Percentiles rank a stretch among this genome's conserved stretches.
Conservation (phyloP, 371 early-diverging fungal species). For the Umbelopsis sp. region DNA sequence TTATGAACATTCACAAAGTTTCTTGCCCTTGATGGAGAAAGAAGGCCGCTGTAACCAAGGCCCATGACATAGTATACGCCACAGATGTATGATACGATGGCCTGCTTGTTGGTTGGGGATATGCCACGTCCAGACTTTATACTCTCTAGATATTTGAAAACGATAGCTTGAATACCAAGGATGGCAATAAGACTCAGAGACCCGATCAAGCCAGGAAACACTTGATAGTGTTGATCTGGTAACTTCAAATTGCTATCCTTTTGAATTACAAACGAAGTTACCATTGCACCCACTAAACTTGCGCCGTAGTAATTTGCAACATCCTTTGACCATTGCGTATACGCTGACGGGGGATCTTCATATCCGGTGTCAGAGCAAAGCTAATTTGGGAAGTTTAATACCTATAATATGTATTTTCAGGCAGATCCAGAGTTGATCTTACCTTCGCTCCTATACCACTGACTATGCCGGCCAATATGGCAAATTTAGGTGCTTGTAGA, state of each 20-base stretch:
- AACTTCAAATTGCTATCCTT: neutral
- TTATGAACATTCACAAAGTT: constrained; percentile 11
- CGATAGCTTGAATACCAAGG: neutral
- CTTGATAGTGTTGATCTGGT: neutral
- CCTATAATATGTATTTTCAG: neutral
- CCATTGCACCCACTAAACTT: neutral
- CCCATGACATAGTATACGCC: constrained; percentile 15
- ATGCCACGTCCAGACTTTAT: neutral
- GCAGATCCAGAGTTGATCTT: neutral
- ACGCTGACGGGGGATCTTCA: constrained; percentile 1
- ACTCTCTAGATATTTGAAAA: neutral
- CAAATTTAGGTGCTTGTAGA: neutral
- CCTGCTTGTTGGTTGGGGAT: neutral
- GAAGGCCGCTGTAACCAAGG: neutral
- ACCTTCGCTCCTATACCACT: constrained; percentile 1
- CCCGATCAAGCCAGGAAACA: neutral
- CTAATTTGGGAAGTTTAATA: neutral
- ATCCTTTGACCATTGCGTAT: neutral
- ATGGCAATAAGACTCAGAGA: neutral
- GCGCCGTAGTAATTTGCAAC: neutral
- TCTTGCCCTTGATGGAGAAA: neutral
- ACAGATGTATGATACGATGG: neutral
- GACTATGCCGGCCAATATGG: neutral
- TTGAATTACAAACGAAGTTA: neutral
- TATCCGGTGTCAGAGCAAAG: neutral